Base-by-base conservation (phyloP, 331 rosid species). In the Dryas integrifolia region DNA sequence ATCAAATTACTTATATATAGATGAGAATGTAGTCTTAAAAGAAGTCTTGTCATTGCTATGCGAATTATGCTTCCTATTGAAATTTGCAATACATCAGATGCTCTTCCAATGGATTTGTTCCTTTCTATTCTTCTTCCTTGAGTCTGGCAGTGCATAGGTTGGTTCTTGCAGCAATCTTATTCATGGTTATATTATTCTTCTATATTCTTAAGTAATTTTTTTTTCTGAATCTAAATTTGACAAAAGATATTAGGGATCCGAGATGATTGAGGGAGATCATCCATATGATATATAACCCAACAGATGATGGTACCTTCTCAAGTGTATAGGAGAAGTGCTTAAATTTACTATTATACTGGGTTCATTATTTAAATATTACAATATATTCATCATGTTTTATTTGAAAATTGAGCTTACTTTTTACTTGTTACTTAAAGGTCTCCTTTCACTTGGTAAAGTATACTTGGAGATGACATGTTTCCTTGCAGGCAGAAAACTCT, bases 401-500 rank as follows among this genome's bases (percentile, higher is more conserved):
- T 40, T 53, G 35, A 30, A 1, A 30, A 30, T 30, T 30, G 40
- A 41, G 61, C 40, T n/a, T 59, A 9, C 47, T 39, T 58, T 64
- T 46, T 2, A n/a, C 60, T 38, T 38, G 52, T 61, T 43, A 63
- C 18, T 70, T 65, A 26, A 46, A 65, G n/a, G 30, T n/a, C 21
- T 51, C 53, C 21, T 74, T 68, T 69, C 35, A 12, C 30, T 64
- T 41, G 24, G 47, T 67, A 35, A 39, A 65, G 10, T 69, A 16
- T 64, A 18, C 38, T 43, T 58, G 49, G 24, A 56, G 53, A 57
- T 73, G 45, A 38, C 49, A 15, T 72, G 59, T 49, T 84, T 70
- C 60, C 73, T 85, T 82, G 81, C 84, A 92, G 97, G 86, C 88
- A 76, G 82, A 81, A 86, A 80, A 89, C 97, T 66, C 73, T 87